Evolutionary conservation across 129 eudicot genomes (phyloP), one percentile per base, ranked within the genome.

Genomic region (Artemisia annua): DNA sequence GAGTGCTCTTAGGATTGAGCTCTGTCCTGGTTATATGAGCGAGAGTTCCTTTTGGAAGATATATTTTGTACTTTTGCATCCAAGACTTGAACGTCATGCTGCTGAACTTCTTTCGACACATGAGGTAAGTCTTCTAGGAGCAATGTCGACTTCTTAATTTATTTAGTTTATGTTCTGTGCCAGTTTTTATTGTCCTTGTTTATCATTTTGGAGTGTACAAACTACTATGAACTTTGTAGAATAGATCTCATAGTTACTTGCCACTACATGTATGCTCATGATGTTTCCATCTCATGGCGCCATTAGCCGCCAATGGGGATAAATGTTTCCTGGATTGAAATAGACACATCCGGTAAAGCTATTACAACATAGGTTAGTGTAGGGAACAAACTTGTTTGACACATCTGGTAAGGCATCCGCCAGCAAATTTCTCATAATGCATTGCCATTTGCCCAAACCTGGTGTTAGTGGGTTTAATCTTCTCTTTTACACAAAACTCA

Each of bases 11-110:
- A 86, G 98, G 84, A 75, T 83, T 69, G 86, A 88, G 82, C 91
- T 94, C 66, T 94, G 98, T 79, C 97, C 97, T 14, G 83, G 76
- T 61, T 79, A 83, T 73, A 87, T 94, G 89, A 83, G 80, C 55
- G 97, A 90, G 77, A 71, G 73, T 48, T 78, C 82, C 75, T 94
- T 94, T 72, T 94, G 99, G 99, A 88, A 82, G 88, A 90, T 90
- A 53, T 94, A 94, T 69, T 94, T 94, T 86, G 96, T 90, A 52
- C 96, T 90, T 65, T 66, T 90, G 73, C 97, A 86, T 75, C 91
- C 96, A 11, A 90, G 77, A 81, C 87, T 94, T 6, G 81, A 76
- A 44, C 79, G 66, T 48, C 48, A 83, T 22, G 96, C 82, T 73
- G 97, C 99, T 52, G 77, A 74, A 30, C 82, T 84, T 69, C 79